phyloP scores from a whole-genome alignment of 768 basidiomycete species.

The Leccinum longicurvipes region DNA sequence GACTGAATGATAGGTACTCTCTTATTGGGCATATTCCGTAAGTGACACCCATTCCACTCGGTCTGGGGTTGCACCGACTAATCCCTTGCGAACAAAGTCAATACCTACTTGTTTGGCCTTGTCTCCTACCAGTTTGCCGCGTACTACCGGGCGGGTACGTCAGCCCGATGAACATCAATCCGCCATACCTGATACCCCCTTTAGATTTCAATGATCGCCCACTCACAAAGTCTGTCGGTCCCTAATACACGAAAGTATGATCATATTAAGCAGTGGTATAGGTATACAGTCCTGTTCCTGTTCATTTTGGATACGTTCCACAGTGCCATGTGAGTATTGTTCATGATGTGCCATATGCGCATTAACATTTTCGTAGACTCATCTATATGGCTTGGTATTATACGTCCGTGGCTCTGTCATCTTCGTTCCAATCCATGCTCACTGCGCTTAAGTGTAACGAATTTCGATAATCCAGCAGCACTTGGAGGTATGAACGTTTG shows the following conservation, averaged over 20 bases:
- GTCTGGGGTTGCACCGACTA: not conserved
- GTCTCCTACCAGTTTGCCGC: constrained; percentile 42
- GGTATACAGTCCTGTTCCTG: constrained; percentile 18
- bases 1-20: not conserved
- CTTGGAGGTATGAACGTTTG: not conserved
- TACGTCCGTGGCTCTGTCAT: constrained; percentile 1
- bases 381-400: constrained; percentile 21
- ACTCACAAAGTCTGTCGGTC: constrained; percentile 2
- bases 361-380: not conserved
- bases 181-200: not conserved
- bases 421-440: not conserved
- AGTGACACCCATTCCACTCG: not conserved
- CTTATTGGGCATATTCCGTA: not conserved
- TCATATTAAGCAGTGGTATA: not conserved
- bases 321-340: constrained; percentile 12
- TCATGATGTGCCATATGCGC: not conserved
- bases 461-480: not conserved
- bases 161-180: not conserved
- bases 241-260: not conserved
- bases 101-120: constrained; percentile 37
- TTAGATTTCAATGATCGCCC: constrained; percentile 18
- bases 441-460: not conserved
- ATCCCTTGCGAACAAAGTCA: constrained; percentile 11
- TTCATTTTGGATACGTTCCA: constrained; percentile 20
- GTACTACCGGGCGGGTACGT: constrained; percentile 30